Evolutionary conservation across 2,329 filamentous ascomycete genomes (phyloP).

Genomic region (Trichophyton benhamiae): DNA sequence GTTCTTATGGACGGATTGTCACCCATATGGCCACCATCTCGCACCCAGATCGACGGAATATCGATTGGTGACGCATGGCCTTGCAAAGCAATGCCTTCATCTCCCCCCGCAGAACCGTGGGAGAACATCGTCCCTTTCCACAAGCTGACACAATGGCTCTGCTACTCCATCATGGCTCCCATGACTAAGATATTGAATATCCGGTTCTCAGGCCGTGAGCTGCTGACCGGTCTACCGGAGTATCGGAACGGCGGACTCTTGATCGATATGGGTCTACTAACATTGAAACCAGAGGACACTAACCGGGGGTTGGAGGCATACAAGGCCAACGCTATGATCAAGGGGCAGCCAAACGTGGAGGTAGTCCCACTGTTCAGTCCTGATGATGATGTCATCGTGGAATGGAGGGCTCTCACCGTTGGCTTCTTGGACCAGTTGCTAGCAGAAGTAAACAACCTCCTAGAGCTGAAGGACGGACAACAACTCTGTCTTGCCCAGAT

Average conservation of each 20-base stretch:
- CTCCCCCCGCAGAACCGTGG: constrained; percentile 55
- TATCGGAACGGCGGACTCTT: constrained; percentile 87
- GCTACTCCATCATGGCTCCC: constrained; percentile 84
- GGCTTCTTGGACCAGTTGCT: constrained; percentile 61
- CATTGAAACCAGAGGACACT: constrained; percentile 56
- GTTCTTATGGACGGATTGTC: constrained; percentile 77
- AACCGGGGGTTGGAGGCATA: constrained; percentile 61
- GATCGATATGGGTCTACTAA: constrained; percentile 70
- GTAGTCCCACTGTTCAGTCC: constrained; percentile 62
- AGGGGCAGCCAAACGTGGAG: constrained; percentile 58
- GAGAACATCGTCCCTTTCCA: constrained; percentile 82
- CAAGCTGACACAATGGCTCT: constrained; percentile 89
- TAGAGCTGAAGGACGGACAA: constrained; percentile 58
- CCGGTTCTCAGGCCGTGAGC: constrained; percentile 66
- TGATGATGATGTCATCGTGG: constrained; percentile 66
- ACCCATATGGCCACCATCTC: constrained; percentile 76
- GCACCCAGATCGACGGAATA: constrained; percentile 75
- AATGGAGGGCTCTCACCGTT: constrained; percentile 65
- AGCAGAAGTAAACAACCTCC: constrained; percentile 52
- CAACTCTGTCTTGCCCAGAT: constrained; percentile 71
- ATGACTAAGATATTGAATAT: constrained; percentile 72
- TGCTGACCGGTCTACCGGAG: constrained; percentile 78
- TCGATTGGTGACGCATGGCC: constrained; percentile 92
- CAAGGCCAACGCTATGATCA: constrained; percentile 56
- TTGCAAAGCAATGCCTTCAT: constrained; percentile 63